A percentile compares a stretch with the other conserved stretches of the same genome.
These are phyloP conservation scores for Vanderwaltozyma polyspora DNA, from an alignment of 805 yeast genomes.

Conservation along the genomic window DNA sequence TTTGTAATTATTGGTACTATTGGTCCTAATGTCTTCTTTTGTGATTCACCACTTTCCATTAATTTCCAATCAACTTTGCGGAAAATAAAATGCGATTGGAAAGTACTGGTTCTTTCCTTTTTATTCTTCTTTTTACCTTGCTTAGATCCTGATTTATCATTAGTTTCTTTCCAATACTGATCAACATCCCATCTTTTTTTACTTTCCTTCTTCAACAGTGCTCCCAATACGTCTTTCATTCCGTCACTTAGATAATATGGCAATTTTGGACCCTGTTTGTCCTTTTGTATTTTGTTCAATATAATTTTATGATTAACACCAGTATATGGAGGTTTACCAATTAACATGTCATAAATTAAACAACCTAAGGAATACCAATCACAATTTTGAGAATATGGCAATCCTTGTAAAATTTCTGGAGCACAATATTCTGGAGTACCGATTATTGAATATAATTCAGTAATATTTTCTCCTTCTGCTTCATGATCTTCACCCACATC, in stretches of 20 bases:
- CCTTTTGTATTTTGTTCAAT: conserved; percentile 60
- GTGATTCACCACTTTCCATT: conserved; percentile 38
- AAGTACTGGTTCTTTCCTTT: conserved; percentile 24
- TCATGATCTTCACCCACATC: conserved; percentile 3
- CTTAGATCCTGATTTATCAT: too few species aligned
- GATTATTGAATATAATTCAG: conserved; percentile 29
- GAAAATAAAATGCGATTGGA: conserved; percentile 63
- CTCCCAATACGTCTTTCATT: conserved; percentile 62
- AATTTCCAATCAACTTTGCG: conserved; percentile 62
- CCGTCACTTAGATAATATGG: conserved; percentile 73
- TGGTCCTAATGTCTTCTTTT: conserved; percentile 48
- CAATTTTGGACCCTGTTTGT: conserved; percentile 40
- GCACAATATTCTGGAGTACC: conserved; percentile 53
- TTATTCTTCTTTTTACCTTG: conserved; percentile 8
- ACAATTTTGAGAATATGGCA: conserved; percentile 64
- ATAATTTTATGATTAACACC: conserved; percentile 71
- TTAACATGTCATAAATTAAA: conserved; percentile 63
- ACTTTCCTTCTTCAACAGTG: conserved; percentile 60
- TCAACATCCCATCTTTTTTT: conserved; percentile 52
- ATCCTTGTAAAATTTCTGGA: conserved; percentile 74
- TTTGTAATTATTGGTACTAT: conserved; percentile 73
- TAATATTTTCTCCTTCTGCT: conserved; percentile 20
- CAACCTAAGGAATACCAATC: conserved; percentile 94
- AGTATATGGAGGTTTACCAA: conserved; percentile 83
- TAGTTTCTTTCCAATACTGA: conserved; percentile 33